Evolutionary conservation across 1,139 yeast species (phyloP), one percentile per base, ranked within the genome.

Genomic region (Debaryomyces singareniensis): DNA sequence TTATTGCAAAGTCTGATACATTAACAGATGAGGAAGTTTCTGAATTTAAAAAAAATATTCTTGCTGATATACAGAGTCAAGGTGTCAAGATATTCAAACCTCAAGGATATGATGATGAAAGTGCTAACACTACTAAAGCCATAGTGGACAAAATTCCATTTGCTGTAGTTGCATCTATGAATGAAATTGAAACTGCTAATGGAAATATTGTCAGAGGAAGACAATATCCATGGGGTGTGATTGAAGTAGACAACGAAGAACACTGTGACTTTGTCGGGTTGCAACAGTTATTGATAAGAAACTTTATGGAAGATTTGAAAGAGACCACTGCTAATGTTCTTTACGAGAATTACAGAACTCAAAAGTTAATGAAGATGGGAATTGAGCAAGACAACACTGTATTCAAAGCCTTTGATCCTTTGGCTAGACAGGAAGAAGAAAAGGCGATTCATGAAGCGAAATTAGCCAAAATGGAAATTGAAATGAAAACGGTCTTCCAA

Each of bases 401-500:
- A 16, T 93, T 93, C 67, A 78, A 83, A 55, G 96, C 86, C 56
- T 87, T 87, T 51, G 96, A 91, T 57, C 98, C 98, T 23, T 77
- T 83, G 35, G 73, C 84, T 43, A 85, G 86, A 62, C 95, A 85
- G 60, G 95, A 84, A 58, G 97, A 91, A 61, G 98, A 91, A 61
- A 80, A 86, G 49, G 79, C 84, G 25, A 69, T 86, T 49, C 97
- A 91, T 55, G 96, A 87, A 61, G 95, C 95, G 37, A 86, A 91
- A 53, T 71, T 93, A 47, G 81, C 91, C 36, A 87, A 86, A 66
- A 78, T 93, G 82, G 98, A 93, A 64, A 75, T 87, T 22, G 97
- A 91, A 62, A 87, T 93, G 97, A 89, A 91, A 67, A 73, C 80
- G 16, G 96, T 93, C 35, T 93, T 93, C 77, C 96, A 89, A 62